phyloP scores from a whole-genome alignment of 352 stramenopile genomes.

The Thraustochytrium striatum region DNA sequence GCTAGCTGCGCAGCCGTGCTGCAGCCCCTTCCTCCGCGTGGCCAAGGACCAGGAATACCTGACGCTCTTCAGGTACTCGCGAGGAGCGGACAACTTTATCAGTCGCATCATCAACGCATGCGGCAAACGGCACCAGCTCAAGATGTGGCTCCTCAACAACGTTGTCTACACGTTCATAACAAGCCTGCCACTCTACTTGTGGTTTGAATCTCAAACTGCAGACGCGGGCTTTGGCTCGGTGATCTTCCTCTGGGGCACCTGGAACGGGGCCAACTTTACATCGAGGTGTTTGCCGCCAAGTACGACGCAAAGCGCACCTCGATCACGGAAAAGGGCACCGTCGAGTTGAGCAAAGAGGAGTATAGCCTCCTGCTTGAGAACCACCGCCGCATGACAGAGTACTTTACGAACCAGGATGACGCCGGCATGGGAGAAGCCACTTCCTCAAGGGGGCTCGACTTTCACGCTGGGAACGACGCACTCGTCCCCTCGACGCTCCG shows the following conservation, averaged over 20 bases:
- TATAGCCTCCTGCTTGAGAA: not conserved
- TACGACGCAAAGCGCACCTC: constrained; percentile 13
- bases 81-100: not conserved
- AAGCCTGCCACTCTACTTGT: not conserved
- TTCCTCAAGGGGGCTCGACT: too few relatives aligned
- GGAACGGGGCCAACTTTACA: constrained; percentile 56
- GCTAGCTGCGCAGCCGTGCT: not conserved
- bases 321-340: not conserved
- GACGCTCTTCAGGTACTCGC: constrained; percentile 25
- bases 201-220: not conserved
- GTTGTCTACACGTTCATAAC: constrained; percentile 1
- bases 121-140: not conserved
- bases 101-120: not conserved
- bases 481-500: too few relatives aligned
- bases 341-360: not conserved
- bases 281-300: constrained; percentile 54
- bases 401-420: too few relatives aligned
- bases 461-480: too few relatives aligned
- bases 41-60: constrained; percentile 33
- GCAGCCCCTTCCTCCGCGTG: not conserved
- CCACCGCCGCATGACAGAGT: not conserved
- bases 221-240: constrained; percentile 22
- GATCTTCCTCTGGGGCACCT: constrained; percentile 43
- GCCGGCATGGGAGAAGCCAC: too few relatives aligned
- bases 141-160: constrained; percentile 9